Evolutionary conservation across 441 rosid species (phyloP).

Genomic region (Melianthus villosus): DNA sequence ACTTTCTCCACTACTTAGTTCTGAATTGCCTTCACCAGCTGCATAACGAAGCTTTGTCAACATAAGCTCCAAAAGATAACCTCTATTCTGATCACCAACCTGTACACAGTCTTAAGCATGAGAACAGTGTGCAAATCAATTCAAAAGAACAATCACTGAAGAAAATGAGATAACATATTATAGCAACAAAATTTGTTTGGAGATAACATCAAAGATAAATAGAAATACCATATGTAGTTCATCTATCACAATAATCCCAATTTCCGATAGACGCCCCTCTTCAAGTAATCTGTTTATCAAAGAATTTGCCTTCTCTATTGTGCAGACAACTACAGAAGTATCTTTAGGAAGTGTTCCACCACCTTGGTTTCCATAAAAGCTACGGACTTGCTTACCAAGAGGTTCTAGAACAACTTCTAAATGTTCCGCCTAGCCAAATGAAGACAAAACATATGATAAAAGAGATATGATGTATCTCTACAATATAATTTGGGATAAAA

Average conservation of each 20-base stretch:
- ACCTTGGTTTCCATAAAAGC: slow-evolving; percentile 93
- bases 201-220: slow-evolving; percentile 5
- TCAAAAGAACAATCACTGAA: slow-evolving; percentile 8
- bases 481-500: too few species aligned
- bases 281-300: slow-evolving; percentile 78
- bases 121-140: slow-evolving; percentile 7
- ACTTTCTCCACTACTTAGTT: slow-evolving; percentile 76
- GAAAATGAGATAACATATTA: slow-evolving; percentile 8
- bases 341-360: slow-evolving; percentile 95
- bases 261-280: slow-evolving; percentile 87
- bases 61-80: slow-evolving; percentile 93
- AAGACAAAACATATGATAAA: not conserved
- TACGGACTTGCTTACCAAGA: slow-evolving; percentile 77
- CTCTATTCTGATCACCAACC: slow-evolving; percentile 96
- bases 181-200: slow-evolving; percentile 5
- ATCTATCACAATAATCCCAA: slow-evolving; percentile 92
- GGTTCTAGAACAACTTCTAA: slow-evolving; percentile 85
- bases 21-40: slow-evolving; percentile 79
- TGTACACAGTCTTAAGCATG: slow-evolving; percentile 20
- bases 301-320: slow-evolving; percentile 95
- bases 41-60: slow-evolving; percentile 97
- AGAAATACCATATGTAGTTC: slow-evolving; percentile 86
- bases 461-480: slow-evolving; percentile 1
- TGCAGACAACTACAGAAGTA: slow-evolving; percentile 94
- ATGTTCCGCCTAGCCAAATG: slow-evolving; percentile 67